Evolutionary conservation across 1,284 basidiomycete species (phyloP), one percentile per base, ranked within the genome.

Genomic region (Trichosporon faecale): DNA sequence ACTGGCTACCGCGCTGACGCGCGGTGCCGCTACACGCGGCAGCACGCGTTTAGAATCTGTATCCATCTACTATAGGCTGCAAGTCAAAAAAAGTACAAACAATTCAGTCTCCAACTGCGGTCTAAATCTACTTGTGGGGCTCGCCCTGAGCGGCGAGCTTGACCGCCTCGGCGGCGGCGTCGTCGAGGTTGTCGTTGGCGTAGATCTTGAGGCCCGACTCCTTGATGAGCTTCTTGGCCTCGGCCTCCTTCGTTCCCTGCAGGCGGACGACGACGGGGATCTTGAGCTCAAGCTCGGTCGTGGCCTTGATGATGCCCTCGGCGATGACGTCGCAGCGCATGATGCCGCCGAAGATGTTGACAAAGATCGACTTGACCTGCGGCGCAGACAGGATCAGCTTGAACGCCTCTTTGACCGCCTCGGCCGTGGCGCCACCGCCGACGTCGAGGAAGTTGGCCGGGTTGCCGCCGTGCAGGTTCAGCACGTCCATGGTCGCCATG

Each of bases 401-500:
- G 79, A 99, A 99, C 3, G 97, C 97, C 85, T 96, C 98, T 88
- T 99, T 99, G 77, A 99, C 97, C 11, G 96, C 97, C 78, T 97
- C 93, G 40, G 97, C 95, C 7, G 95, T 98, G 61, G 97, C 97
- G 78, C 96, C 94, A 83, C 94, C 96, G 87, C 96, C 96, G 69
- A 98, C 95, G 78, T 99, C 96, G 73, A 99, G 88, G 76, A 84
- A 99, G 85, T 99, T 99, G 73, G 97, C 97, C 11, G 97, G 97
- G 79, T 95, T 91, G 72, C 95, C 95, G 69, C 96, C 95, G 81
- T 97, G 93, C 70, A 98, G 87, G 72, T 95, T 90, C 70, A 99
- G 88, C 40, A 99, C 96, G 81, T 99, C 97, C 95, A 99, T 99
- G 67, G 97, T 99, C 33, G 97, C 97, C 97, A 99, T 99, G 67